A percentile compares a stretch with the other conserved stretches of the same genome.
These are phyloP conservation scores for Tulasnella sp. DNA, from an alignment of 768 basidiomycete species.

Conservation along the genomic window DNA sequence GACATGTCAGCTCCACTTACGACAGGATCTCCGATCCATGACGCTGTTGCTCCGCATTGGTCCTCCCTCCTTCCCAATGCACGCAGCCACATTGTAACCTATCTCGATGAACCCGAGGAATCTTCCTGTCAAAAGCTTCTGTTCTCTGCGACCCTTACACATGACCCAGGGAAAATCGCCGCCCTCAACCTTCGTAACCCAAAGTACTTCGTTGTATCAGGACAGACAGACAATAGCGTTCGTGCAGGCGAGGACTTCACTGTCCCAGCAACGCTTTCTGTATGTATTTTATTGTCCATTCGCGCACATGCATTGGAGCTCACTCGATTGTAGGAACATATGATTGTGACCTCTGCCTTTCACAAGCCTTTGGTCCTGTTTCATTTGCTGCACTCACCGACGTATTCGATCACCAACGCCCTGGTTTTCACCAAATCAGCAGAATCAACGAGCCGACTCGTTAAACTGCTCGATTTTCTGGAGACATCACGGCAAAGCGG, in stretches of 20 bases:
- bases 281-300: slow-evolving; percentile 26
- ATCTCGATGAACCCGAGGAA: slow-evolving; percentile 43
- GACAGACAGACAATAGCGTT: slow-evolving; percentile 25
- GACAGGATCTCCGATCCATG: slow-evolving; percentile 26
- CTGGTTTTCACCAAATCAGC: slow-evolving; percentile 96
- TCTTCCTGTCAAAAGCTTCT: slow-evolving; percentile 84
- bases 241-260: slow-evolving; percentile 53
- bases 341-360: slow-evolving; percentile 63
- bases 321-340: slow-evolving; percentile 53
- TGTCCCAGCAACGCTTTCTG: slow-evolving; percentile 65
- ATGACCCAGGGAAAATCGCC: slow-evolving; percentile 86
- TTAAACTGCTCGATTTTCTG: slow-evolving; percentile 70
- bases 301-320: neutral
- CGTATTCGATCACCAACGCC: slow-evolving; percentile 46
- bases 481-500: slow-evolving; percentile 35
- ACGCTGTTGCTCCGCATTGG: slow-evolving; percentile 53
- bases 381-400: slow-evolving; percentile 68
- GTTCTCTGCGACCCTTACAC: slow-evolving; percentile 91
- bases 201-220: slow-evolving; percentile 70
- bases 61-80: slow-evolving; percentile 29
- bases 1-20: neutral
- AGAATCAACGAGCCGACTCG: slow-evolving; percentile 74
- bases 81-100: slow-evolving; percentile 25
- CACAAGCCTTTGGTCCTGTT: slow-evolving; percentile 84
- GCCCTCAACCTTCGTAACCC: slow-evolving; percentile 65